Percentiles rank a stretch among this genome's conserved stretches.
These are phyloP conservation scores for Scenedesmus sp. DNA, from an alignment of 163 green algal species.

Conservation along the genomic window DNA sequence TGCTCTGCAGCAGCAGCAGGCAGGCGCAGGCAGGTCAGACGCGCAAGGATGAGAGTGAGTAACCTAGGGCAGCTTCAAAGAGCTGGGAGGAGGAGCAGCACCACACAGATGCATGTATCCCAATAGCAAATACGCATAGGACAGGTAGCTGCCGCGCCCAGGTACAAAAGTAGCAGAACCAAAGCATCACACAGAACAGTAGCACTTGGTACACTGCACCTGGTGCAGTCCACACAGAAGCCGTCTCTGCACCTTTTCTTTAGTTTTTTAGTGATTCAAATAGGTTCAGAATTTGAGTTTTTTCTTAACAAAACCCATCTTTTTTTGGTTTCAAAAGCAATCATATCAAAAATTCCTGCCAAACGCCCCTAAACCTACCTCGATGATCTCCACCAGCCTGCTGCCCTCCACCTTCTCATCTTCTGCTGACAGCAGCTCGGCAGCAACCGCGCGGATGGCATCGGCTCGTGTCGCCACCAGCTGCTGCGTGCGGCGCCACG, in stretches of 20 bases:
- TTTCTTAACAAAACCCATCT: no score
- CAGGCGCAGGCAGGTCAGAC: neutral
- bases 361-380: constrained; percentile 29
- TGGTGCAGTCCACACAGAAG: no score
- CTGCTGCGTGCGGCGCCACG: constrained; percentile 60
- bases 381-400: constrained; percentile 66
- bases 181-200: neutral
- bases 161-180: no score
- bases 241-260: no score
- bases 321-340: no score
- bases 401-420: constrained; percentile 61
- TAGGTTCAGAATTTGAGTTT: no score
- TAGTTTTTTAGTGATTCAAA: no score
- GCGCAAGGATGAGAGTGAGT: neutral
- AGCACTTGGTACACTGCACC: neutral
- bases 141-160: no score
- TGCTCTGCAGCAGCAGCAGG: constrained; percentile 35
- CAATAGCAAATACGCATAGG: no score
- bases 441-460: constrained; percentile 62
- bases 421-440: constrained; percentile 61
- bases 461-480: constrained; percentile 58
- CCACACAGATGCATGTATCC: neutral
- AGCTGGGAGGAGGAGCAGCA: neutral
- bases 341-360: no score
- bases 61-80: neutral